A percentile compares a stretch with the other conserved stretches of the same genome.
These are phyloP conservation scores for Penicillium crystallinum DNA, from an alignment of 495 filamentous ascomycete species.

Conservation along the genomic window DNA sequence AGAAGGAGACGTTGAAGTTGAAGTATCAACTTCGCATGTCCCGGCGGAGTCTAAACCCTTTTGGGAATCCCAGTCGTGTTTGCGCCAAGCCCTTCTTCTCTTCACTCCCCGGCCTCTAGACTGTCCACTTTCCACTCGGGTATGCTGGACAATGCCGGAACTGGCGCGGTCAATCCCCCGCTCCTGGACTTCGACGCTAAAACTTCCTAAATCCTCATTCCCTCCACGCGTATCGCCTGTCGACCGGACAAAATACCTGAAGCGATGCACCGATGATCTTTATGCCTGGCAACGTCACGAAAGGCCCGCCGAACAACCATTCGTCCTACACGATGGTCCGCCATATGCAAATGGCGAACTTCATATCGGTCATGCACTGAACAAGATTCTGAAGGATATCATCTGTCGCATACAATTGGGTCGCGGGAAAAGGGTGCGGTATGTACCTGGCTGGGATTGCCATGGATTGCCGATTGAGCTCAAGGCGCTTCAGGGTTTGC, in stretches of 20 bases:
- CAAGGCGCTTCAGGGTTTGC: slow-evolving; percentile 72
- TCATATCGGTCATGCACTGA: slow-evolving; percentile 95
- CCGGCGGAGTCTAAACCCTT: not conserved
- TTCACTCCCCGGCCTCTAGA: not conserved
- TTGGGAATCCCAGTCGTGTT: not conserved
- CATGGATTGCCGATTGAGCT: slow-evolving; percentile 97
- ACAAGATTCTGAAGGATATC: slow-evolving; percentile 96
- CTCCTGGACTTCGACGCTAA: slow-evolving; percentile 56
- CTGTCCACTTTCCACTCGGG: not conserved
- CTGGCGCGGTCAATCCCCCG: slow-evolving; percentile 41
- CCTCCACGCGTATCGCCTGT: slow-evolving; percentile 46
- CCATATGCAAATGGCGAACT: slow-evolving; percentile 95
- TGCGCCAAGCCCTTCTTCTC: not conserved
- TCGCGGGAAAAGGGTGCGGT: slow-evolving; percentile 72
- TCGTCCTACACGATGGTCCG: slow-evolving; percentile 91
- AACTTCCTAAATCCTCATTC: slow-evolving; percentile 56
- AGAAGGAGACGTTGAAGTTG: no score
- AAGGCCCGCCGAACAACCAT: slow-evolving; percentile 55
- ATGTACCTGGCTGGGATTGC: slow-evolving; percentile 96
- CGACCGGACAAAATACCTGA: slow-evolving; percentile 59
- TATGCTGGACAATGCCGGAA: slow-evolving; percentile 43
- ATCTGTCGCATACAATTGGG: slow-evolving; percentile 75
- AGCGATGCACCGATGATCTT: slow-evolving; percentile 77
- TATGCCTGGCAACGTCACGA: slow-evolving; percentile 77
- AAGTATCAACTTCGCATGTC: no score